phyloP scores from a whole-genome alignment of 1,139 yeast species.

The Blastobotrys aristatus region DNA sequence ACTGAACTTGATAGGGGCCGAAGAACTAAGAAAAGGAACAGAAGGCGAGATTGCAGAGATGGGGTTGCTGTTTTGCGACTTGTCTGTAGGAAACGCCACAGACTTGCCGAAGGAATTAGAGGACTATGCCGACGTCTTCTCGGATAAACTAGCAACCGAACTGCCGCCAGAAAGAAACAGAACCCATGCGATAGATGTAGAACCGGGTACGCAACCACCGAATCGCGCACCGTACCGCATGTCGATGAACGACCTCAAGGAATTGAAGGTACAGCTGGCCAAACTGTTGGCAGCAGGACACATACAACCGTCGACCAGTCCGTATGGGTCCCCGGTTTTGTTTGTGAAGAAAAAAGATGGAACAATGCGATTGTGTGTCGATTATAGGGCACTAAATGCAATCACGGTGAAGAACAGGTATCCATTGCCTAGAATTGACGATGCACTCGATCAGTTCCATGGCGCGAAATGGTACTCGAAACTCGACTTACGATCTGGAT shows the following conservation, averaged over 20 bases:
- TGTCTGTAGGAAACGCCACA: neutral
- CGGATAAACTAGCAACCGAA: neutral
- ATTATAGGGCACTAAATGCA: slow-evolving; percentile 17
- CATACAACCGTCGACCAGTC: slow-evolving; percentile 20
- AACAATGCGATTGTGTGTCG: slow-evolving; percentile 19
- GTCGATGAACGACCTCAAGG: neutral
- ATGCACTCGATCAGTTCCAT: neutral
- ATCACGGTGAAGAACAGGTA: slow-evolving; percentile 13
- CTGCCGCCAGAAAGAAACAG: neutral
- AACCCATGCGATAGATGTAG: neutral
- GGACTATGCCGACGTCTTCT: neutral
- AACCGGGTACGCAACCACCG: neutral
- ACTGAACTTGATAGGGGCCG: neutral
- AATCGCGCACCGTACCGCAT: neutral
- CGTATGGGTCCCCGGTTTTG: slow-evolving; percentile 23
- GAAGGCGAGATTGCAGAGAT: neutral
- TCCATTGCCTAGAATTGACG: slow-evolving; percentile 9
- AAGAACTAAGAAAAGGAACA: neutral
- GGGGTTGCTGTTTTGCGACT: neutral
- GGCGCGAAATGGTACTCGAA: slow-evolving; percentile 17
- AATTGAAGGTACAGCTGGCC: neutral
- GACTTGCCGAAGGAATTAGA: neutral
- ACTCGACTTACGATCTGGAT: slow-evolving; percentile 22
- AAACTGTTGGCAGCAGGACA: slow-evolving; percentile 18
- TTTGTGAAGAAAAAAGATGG: slow-evolving; percentile 24